A percentile compares a stretch with the other conserved stretches of the same genome.
Evolutionary conservation across 306 rosid genomes (phyloP).

Genomic region (Fragaria nilgerrensis): DNA sequence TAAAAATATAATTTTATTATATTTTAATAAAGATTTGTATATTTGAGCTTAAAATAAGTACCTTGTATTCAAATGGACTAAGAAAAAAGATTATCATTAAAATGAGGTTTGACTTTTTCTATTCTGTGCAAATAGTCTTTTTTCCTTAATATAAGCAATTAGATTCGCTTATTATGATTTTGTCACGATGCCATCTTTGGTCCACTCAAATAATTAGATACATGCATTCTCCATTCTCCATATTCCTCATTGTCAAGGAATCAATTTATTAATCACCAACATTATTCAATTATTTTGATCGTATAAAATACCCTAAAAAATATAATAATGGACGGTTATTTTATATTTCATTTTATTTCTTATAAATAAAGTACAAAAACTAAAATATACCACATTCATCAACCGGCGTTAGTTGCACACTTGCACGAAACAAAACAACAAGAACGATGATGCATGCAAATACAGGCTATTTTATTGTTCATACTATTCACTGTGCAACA

Average conservation of each 20-base stretch:
- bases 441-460: constrained; percentile 1
- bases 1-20: too few species aligned
- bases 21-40: too few species aligned
- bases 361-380: background rate
- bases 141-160: background rate
- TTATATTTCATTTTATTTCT: background rate
- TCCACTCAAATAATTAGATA: background rate
- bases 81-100: too few species aligned
- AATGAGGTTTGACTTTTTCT: too few species aligned
- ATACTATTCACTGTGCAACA: background rate
- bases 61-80: too few species aligned
- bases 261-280: background rate
- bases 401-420: background rate
- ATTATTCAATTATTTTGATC: background rate
- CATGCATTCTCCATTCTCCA: background rate
- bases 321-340: background rate
- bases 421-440: background rate
- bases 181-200: background rate
- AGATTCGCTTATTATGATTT: background rate
- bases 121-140: too few species aligned
- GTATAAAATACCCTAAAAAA: background rate
- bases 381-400: background rate
- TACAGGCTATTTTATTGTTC: background rate
- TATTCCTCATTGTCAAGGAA: background rate
- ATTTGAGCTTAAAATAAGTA: too few species aligned